Conservation (phyloP, 2,329 filamentous ascomycete genomes). For the Dactylella cylindrospora region DNA sequence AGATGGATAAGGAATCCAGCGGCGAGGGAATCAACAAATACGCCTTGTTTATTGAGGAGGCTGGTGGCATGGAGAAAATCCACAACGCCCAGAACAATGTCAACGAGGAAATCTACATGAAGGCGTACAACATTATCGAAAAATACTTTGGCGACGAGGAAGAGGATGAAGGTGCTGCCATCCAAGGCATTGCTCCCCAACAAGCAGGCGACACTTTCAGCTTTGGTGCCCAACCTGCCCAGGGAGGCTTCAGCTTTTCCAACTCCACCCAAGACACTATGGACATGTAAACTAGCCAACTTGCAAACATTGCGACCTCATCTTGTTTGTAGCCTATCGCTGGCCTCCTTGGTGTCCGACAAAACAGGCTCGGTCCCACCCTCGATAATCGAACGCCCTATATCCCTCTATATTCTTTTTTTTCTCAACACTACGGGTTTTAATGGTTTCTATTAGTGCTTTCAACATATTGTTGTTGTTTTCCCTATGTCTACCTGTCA, state of each 20-base stretch:
- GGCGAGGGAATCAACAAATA: conserved; percentile 89
- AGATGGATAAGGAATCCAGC: conserved; percentile 92
- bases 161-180: conserved; percentile 73
- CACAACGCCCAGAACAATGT: conserved; percentile 99
- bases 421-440: conserved; percentile 30
- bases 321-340: neutral
- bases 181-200: conserved; percentile 71
- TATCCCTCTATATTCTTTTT: conserved; percentile 6
- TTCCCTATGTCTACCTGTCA: conserved; percentile 28
- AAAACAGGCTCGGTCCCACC: no score
- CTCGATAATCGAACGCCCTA: neutral
- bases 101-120: conserved; percentile 99
- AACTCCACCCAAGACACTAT: conserved; percentile 71
- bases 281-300: conserved; percentile 66
- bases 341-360: no score
- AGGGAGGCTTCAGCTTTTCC: conserved; percentile 89
- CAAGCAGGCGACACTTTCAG: conserved; percentile 74
- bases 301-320: neutral
- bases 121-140: conserved; percentile 99
- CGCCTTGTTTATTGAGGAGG: conserved; percentile 97
- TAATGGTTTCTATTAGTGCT: conserved; percentile 41
- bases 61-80: conserved; percentile 99
- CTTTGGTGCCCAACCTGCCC: conserved; percentile 66
- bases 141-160: conserved; percentile 99
- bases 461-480: conserved; percentile 32